phyloP scores from a whole-genome alignment of 495 filamentous ascomycete species.

The Aspergillus sclerotiicarbonarius region DNA sequence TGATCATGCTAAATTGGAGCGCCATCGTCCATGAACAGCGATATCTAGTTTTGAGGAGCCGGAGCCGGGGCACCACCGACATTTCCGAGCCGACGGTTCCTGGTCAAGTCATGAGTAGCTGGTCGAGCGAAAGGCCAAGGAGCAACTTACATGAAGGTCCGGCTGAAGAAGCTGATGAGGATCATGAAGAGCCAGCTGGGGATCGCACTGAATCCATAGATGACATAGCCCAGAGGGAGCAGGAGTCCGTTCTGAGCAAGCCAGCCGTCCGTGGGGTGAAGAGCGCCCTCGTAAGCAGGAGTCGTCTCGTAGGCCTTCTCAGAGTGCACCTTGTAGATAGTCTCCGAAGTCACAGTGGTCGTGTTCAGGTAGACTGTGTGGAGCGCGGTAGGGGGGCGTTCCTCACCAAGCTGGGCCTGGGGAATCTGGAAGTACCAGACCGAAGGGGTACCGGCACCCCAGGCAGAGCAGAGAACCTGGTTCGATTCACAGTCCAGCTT shows the following conservation, averaged over 20 bases:
- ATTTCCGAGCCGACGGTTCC: slow-evolving; percentile 42
- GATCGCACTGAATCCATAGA: slow-evolving; percentile 56
- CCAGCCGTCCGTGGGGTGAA: slow-evolving; percentile 78
- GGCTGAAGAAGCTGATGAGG: slow-evolving; percentile 73
- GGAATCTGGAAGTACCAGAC: slow-evolving; percentile 74
- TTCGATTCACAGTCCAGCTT: slow-evolving; percentile 76
- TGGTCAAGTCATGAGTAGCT: slow-evolving; percentile 23
- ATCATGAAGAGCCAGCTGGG: slow-evolving; percentile 80
- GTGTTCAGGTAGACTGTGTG: slow-evolving; percentile 61
- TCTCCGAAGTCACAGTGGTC: slow-evolving; percentile 61
- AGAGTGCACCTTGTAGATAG: slow-evolving; percentile 61
- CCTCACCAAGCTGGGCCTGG: slow-evolving; percentile 47
- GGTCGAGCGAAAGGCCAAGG: neutral
- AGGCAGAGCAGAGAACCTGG: slow-evolving; percentile 76
- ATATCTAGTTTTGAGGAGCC: slow-evolving; percentile 24
- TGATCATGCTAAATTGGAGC: slow-evolving; percentile 19
- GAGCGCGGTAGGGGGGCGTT: slow-evolving; percentile 45
- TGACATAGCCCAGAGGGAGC: slow-evolving; percentile 65
- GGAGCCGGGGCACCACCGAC: slow-evolving; percentile 28
- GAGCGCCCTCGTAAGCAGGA: slow-evolving; percentile 63
- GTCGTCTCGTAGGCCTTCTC: slow-evolving; percentile 57
- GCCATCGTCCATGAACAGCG: slow-evolving; percentile 16
- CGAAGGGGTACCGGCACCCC: slow-evolving; percentile 68
- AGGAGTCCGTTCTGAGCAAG: slow-evolving; percentile 63
- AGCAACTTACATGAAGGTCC: slow-evolving; percentile 78